These are phyloP conservation scores for Trichoderma gamsii DNA, from an alignment of 495 filamentous ascomycete species.

Conservation along the genomic window DNA sequence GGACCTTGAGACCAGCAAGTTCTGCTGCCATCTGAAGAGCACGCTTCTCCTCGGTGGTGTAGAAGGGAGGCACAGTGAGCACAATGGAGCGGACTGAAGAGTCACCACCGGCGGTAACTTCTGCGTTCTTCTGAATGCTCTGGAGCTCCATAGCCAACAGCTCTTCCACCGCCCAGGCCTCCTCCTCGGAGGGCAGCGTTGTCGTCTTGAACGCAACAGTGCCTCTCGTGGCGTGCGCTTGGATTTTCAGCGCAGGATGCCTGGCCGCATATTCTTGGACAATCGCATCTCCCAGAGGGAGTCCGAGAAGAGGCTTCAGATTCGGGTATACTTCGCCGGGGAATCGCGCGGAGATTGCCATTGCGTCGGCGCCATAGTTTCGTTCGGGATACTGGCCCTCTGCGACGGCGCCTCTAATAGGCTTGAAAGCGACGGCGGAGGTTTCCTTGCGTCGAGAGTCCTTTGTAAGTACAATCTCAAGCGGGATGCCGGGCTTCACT, in stretches of 20 bases:
- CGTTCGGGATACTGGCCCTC: constrained; percentile 72
- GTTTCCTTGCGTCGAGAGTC: constrained; percentile 95
- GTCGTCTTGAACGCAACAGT: constrained; percentile 74
- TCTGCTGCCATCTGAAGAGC: constrained; percentile 76
- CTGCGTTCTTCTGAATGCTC: constrained; percentile 80
- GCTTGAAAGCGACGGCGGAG: constrained; percentile 91
- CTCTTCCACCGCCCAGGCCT: constrained; percentile 83
- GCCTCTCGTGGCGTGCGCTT: constrained; percentile 51
- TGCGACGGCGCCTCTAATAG: constrained; percentile 52
- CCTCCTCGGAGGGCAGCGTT: constrained; percentile 58
- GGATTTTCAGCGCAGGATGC: constrained; percentile 63
- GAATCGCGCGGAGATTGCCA: constrained; percentile 79
- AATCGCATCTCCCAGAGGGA: constrained; percentile 54
- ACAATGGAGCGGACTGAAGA: constrained; percentile 71
- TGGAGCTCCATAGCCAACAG: constrained; percentile 94
- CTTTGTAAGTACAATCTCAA: constrained; percentile 98
- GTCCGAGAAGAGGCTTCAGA: constrained; percentile 77
- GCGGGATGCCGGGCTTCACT: constrained; percentile 95
- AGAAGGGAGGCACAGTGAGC: constrained; percentile 88
- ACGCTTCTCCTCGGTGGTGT: constrained; percentile 79
- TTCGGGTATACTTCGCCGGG: constrained; percentile 92
- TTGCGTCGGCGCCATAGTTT: constrained; percentile 84
- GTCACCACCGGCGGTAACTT: constrained; percentile 74
- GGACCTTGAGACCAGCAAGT: constrained; percentile 78
- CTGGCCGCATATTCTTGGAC: constrained; percentile 61